A percentile compares a stretch with the other conserved stretches of the same genome.
Conservation (phyloP, 208 protist species). For the Crithidia expoeki region DNA sequence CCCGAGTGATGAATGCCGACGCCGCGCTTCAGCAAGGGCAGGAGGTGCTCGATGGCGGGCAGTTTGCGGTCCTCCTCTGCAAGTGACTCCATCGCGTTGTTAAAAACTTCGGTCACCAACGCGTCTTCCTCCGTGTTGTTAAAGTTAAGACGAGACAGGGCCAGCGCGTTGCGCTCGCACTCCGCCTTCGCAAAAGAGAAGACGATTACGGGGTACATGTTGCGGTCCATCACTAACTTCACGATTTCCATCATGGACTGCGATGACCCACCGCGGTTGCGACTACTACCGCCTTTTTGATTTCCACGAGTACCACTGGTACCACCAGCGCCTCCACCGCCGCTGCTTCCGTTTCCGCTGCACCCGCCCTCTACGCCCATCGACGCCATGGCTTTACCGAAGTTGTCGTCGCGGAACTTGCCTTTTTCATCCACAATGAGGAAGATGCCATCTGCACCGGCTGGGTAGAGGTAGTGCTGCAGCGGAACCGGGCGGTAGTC, state of each 20-base stretch:
- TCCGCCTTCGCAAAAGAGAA: slow-evolving; percentile 99
- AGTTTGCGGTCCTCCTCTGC: slow-evolving; percentile 93
- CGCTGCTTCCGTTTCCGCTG: slow-evolving; percentile 26
- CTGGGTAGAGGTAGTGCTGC: slow-evolving; percentile 99
- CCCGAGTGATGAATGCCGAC: slow-evolving; percentile 99
- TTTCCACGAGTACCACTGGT: slow-evolving; percentile 24
- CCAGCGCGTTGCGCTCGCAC: slow-evolving; percentile 96
- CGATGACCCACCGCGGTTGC: slow-evolving; percentile 30
- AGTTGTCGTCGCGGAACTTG: slow-evolving; percentile 97
- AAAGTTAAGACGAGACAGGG: slow-evolving; percentile 95
- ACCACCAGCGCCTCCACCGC: slow-evolving; percentile 27
- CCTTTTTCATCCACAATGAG: slow-evolving; percentile 97
- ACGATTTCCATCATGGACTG: slow-evolving; percentile 95
- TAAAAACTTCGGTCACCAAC: slow-evolving; percentile 94
- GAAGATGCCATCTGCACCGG: slow-evolving; percentile 96
- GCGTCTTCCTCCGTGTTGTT: slow-evolving; percentile 94
- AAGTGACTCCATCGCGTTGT: slow-evolving; percentile 96
- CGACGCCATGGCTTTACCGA: slow-evolving; percentile 93
- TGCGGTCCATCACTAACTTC: slow-evolving; percentile 96
- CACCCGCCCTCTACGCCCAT: slow-evolving; percentile 56
- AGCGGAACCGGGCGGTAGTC: slow-evolving; percentile 99
- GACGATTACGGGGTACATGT: slow-evolving; percentile 98
- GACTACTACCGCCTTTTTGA: slow-evolving; percentile 17
- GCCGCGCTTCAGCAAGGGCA: slow-evolving; percentile 97
- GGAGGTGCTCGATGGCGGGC: slow-evolving; percentile 93